These are phyloP conservation scores for Boletus semigastroideus DNA, from an alignment of 1,284 basidiomycete species.

Conservation along the genomic window DNA sequence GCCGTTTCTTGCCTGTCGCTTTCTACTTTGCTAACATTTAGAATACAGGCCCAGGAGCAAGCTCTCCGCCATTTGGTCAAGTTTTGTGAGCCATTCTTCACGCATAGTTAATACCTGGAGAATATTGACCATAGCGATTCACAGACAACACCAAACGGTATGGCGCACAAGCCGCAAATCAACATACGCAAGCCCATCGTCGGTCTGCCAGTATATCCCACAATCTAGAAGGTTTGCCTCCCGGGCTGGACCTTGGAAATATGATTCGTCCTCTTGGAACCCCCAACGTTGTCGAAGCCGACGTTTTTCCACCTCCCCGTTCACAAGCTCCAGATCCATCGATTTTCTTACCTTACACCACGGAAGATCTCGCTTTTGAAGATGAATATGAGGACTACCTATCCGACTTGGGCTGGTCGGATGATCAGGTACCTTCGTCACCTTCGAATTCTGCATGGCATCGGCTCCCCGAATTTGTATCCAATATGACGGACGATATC, in stretches of 20 bases:
- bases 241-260: constrained; percentile 70
- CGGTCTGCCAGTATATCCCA: constrained; percentile 79
- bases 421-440: constrained; percentile 47
- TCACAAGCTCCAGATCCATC: constrained; percentile 82
- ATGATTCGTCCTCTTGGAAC: constrained; percentile 75
- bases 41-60: constrained; percentile 84
- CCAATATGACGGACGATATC: constrained; percentile 75
- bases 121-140: constrained; percentile 6
- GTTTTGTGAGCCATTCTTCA: constrained; percentile 69
- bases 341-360: constrained; percentile 80
- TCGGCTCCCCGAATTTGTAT: constrained; percentile 66
- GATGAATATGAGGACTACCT: constrained; percentile 88
- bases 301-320: constrained; percentile 80
- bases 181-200: constrained; percentile 59
- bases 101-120: neutral
- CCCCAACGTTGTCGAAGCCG: constrained; percentile 72
- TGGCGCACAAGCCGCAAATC: constrained; percentile 60
- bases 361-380: constrained; percentile 84
- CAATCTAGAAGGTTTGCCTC: constrained; percentile 72
- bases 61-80: constrained; percentile 93
- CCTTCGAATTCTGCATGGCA: constrained; percentile 72
- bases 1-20: constrained; percentile 7
- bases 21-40: constrained; percentile 7
- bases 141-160: constrained; percentile 80
- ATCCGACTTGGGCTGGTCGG: constrained; percentile 75